Conservation (phyloP, 257 asterid species). For the Nicotiana benthamiana region DNA sequence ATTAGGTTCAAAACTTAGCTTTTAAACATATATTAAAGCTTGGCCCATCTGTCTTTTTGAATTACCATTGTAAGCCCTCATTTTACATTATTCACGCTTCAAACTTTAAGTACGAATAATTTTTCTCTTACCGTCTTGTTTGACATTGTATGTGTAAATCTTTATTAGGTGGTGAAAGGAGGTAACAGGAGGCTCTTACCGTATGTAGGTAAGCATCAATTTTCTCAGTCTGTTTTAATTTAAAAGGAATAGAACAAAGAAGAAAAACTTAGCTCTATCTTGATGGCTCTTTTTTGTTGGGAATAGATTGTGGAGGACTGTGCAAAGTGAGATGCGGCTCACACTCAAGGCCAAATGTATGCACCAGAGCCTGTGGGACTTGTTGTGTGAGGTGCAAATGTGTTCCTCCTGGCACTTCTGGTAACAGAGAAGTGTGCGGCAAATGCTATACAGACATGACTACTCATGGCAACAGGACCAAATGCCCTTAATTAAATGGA, state of each 20-base stretch:
- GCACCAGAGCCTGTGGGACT: constrained; percentile 73
- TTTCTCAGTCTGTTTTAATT: background rate
- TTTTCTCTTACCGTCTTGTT: background rate
- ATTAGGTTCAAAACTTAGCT: too few relatives aligned
- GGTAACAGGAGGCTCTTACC: constrained; percentile 46
- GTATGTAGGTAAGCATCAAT: constrained; percentile 29
- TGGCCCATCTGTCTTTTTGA: background rate
- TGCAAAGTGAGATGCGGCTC: constrained; percentile 51
- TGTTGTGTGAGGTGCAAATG: constrained; percentile 81
- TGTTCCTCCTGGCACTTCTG: constrained; percentile 82
- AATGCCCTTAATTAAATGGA: constrained; percentile 40
- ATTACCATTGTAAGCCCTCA: background rate
- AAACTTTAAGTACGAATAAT: background rate
- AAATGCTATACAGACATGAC: constrained; percentile 71
- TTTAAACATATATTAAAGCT: too few relatives aligned
- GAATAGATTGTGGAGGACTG: constrained; percentile 43
- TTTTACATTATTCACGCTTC: background rate
- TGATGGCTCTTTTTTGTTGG: background rate
- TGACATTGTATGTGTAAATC: background rate
- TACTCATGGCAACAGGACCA: constrained; percentile 55
- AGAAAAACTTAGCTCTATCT: too few relatives aligned
- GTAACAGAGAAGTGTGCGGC: constrained; percentile 63
- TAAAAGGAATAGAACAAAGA: background rate
- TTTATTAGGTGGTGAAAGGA: constrained; percentile 49
- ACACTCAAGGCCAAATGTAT: constrained; percentile 62